Conservation (phyloP, 257 asterid genomes). For the Solanum clarkiae region DNA sequence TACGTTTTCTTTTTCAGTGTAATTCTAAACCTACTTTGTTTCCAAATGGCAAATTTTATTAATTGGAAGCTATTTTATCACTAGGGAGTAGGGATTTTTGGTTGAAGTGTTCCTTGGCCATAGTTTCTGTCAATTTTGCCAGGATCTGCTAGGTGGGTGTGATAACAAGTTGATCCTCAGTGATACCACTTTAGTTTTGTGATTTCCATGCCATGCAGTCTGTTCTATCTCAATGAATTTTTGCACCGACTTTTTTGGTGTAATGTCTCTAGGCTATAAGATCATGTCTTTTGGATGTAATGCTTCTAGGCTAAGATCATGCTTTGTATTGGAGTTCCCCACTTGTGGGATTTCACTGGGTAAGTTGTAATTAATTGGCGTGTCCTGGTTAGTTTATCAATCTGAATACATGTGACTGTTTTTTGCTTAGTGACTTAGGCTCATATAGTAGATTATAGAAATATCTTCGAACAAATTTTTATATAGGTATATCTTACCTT, state of each 20-base stretch:
- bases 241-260: background rate
- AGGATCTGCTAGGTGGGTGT: background rate
- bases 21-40: background rate
- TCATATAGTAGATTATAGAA: background rate
- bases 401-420: background rate
- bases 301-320: background rate
- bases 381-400: background rate
- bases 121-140: background rate
- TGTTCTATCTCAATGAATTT: background rate
- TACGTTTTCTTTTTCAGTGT: background rate
- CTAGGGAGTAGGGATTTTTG: background rate
- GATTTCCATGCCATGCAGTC: background rate
- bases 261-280: background rate
- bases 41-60: background rate
- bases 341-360: too few relatives aligned
- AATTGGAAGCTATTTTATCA: background rate
- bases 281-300: background rate
- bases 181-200: background rate
- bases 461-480: background rate
- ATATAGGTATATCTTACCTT: background rate
- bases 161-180: background rate
- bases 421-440: background rate
- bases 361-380: background rate
- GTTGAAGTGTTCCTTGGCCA: background rate
- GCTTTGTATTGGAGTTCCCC: background rate